These are phyloP conservation scores for Pyrus hybrid DNA, from an alignment of 331 rosid species.

Conservation along the genomic window DNA sequence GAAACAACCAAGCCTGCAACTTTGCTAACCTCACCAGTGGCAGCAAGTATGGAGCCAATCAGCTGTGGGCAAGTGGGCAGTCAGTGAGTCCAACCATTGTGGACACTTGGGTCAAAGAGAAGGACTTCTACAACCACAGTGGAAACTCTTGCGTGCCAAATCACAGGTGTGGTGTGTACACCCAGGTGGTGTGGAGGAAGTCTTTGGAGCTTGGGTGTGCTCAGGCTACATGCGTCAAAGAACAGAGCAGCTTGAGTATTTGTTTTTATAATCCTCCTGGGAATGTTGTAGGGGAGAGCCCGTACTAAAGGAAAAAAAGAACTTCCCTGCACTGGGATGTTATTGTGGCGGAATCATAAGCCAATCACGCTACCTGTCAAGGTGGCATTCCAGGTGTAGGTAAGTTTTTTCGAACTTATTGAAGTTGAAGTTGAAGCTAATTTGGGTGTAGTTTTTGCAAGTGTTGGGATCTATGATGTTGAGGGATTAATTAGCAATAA, in stretches of 20 bases:
- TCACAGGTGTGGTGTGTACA: slow-evolving; percentile 68
- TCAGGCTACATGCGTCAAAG: slow-evolving; percentile 48
- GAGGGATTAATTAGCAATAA: background rate
- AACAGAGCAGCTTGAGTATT: slow-evolving; percentile 37
- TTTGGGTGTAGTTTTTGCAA: background rate
- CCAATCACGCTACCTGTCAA: no score
- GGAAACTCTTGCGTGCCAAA: slow-evolving; percentile 41
- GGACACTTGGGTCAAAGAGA: slow-evolving; percentile 75
- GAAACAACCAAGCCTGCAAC: slow-evolving; percentile 42
- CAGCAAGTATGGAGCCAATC: slow-evolving; percentile 74
- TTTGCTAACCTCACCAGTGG: slow-evolving; percentile 51
- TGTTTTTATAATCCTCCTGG: slow-evolving; percentile 76
- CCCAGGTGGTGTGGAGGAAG: slow-evolving; percentile 87
- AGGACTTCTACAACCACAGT: slow-evolving; percentile 43
- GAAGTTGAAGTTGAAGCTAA: no score
- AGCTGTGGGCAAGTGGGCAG: slow-evolving; percentile 44
- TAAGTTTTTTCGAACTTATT: no score
- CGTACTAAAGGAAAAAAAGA: slow-evolving; percentile 24
- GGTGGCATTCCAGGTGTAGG: no score
- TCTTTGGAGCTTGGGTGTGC: slow-evolving; percentile 60
- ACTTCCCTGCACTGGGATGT: no score
- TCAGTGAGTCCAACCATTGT: slow-evolving; percentile 47
- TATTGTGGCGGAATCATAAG: no score
- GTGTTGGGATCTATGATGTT: background rate
- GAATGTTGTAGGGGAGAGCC: slow-evolving; percentile 56